A percentile compares a stretch with the other conserved stretches of the same genome.
These are phyloP conservation scores for Krasilnikovozyma curviuscula DNA, from an alignment of 768 basidiomycete species.

Conservation along the genomic window DNA sequence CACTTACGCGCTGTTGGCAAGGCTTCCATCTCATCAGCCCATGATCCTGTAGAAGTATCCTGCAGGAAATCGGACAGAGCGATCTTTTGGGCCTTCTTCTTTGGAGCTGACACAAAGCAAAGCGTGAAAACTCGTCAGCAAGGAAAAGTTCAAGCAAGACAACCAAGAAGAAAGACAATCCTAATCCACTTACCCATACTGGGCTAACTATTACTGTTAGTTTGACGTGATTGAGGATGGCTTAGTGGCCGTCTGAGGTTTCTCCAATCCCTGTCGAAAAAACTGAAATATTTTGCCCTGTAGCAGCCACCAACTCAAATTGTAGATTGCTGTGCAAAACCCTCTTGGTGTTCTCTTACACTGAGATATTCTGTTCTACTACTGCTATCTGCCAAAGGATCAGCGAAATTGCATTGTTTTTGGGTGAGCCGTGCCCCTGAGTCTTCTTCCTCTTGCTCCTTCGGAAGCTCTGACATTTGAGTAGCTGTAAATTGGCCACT, in stretches of 20 bases:
- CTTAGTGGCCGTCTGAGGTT: neutral
- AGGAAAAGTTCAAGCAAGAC: neutral
- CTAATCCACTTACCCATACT: neutral
- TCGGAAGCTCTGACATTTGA: neutral
- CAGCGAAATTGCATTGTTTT: too few relatives aligned
- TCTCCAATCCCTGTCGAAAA: neutral
- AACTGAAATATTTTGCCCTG: neutral
- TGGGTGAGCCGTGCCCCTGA: too few relatives aligned
- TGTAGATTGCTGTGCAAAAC: neutral
- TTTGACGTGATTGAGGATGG: neutral
- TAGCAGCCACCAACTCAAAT: neutral
- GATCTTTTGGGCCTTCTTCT: conserved; percentile 82
- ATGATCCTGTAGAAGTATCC: conserved; percentile 40
- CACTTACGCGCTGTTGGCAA: conserved; percentile 82
- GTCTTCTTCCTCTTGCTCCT: too few relatives aligned
- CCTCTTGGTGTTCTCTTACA: neutral
- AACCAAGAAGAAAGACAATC: neutral
- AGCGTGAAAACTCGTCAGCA: neutral
- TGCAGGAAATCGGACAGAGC: conserved; percentile 25
- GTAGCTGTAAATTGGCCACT: neutral
- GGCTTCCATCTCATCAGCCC: conserved; percentile 96
- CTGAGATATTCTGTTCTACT: too few relatives aligned
- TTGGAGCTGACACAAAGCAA: conserved; percentile 43
- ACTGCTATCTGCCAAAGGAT: too few relatives aligned
- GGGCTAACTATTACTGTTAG: neutral